phyloP scores from a whole-genome alignment of 352 stramenopile genomes.

The Blastocystis sp. region DNA sequence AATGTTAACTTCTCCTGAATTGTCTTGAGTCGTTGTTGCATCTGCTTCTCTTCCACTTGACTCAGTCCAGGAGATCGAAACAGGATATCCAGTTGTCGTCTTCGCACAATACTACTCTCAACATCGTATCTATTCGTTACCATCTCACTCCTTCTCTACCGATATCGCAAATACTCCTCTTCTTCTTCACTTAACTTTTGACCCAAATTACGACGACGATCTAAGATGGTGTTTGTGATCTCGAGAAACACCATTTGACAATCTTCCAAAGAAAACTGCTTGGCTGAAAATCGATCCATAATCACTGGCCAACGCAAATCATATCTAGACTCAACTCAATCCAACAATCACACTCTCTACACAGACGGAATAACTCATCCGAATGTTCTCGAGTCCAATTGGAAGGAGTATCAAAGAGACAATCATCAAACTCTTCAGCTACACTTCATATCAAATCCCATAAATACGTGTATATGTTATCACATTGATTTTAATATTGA shows the following conservation, averaged over 20 bases:
- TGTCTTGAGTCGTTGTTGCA: background rate
- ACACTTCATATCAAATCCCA: background rate
- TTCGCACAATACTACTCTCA: slow-evolving; percentile 1
- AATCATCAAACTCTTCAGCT: slow-evolving; percentile 60
- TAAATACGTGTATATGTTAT: slow-evolving; percentile 39
- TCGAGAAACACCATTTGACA: slow-evolving; percentile 8
- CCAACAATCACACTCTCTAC: background rate
- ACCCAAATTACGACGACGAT: background rate
- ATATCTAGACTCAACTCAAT: background rate
- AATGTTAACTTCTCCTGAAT: background rate
- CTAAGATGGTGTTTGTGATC: background rate
- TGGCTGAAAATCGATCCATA: slow-evolving; percentile 20
- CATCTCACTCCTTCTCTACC: background rate
- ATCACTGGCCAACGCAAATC: slow-evolving; percentile 62
- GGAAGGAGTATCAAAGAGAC: background rate
- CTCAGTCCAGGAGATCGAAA: background rate
- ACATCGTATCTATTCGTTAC: background rate
- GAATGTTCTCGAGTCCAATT: slow-evolving; percentile 49
- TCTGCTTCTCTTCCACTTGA: slow-evolving; percentile 17
- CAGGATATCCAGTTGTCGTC: background rate
- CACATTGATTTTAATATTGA: slow-evolving; percentile 56
- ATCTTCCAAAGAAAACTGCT: slow-evolving; percentile 24
- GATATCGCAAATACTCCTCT: background rate
- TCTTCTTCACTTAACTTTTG: background rate
- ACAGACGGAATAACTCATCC: slow-evolving; percentile 58